phyloP scores from a whole-genome alignment of 1,284 basidiomycete genomes.

The Ganoderma multipileum region DNA sequence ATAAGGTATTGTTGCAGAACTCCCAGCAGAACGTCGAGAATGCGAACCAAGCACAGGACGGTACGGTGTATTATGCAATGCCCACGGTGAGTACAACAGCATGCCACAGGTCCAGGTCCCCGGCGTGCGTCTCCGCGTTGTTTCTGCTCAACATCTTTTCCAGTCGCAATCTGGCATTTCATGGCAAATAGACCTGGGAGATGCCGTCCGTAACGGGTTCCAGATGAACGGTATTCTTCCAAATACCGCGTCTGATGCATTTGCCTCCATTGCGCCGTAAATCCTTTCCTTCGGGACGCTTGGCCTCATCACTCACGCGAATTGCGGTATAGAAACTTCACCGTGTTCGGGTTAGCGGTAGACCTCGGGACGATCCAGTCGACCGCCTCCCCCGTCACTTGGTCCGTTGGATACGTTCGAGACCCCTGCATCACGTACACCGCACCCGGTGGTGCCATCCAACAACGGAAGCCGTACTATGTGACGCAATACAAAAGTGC shows the following conservation, averaged over 20 bases:
- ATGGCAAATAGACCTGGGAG: constrained; percentile 27
- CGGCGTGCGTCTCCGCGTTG: not conserved
- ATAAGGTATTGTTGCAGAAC: constrained; percentile 26
- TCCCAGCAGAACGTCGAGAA: constrained; percentile 28
- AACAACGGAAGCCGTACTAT: constrained; percentile 37
- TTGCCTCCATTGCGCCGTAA: constrained; percentile 26
- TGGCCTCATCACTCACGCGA: not conserved
- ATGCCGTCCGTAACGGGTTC: constrained; percentile 25
- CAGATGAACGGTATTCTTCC: constrained; percentile 17
- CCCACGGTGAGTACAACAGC: constrained; percentile 15
- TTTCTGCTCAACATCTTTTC: not conserved
- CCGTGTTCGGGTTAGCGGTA: constrained; percentile 31
- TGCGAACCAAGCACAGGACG: constrained; percentile 33
- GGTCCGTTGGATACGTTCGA: constrained; percentile 35
- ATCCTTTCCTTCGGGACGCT: not conserved
- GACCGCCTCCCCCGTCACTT: constrained; percentile 32
- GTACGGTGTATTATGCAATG: constrained; percentile 33
- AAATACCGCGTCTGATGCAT: constrained; percentile 17
- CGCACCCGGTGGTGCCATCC: constrained; percentile 26
- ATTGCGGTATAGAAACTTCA: constrained; percentile 19
- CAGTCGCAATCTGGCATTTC: constrained; percentile 23
- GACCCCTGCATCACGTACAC: constrained; percentile 34
- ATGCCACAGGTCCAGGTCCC: not conserved
- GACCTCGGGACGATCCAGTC: constrained; percentile 33
- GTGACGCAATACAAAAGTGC: constrained; percentile 29